A percentile compares a stretch with the other conserved stretches of the same genome.
phyloP scores from a whole-genome alignment of 768 basidiomycete genomes.

The Phanerochaete sordida region DNA sequence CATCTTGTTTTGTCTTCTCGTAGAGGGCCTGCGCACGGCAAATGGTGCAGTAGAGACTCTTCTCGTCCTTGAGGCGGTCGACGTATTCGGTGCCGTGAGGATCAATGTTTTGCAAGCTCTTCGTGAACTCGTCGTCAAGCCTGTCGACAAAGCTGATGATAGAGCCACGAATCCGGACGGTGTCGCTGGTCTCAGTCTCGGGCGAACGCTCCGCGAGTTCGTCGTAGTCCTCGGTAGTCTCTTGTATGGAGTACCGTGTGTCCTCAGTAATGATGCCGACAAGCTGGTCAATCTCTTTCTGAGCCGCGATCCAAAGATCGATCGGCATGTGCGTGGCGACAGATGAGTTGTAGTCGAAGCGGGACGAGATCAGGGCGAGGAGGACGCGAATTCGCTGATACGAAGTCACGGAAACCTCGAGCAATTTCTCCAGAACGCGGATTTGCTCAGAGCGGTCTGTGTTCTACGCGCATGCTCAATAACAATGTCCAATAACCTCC shows the following conservation, averaged over 20 bases:
- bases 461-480: conserved; percentile 52
- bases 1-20: conserved; percentile 72
- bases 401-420: conserved; percentile 80
- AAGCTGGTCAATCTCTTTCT: conserved; percentile 85
- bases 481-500: no score
- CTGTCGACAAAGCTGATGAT: conserved; percentile 96
- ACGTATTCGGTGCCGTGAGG: conserved; percentile 99
- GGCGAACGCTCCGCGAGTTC: conserved; percentile 83
- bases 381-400: conserved; percentile 96
- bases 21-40: conserved; percentile 91
- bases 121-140: conserved; percentile 97
- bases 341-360: conserved; percentile 95
- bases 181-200: conserved; percentile 59
- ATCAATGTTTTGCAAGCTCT: conserved; percentile 95
- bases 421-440: conserved; percentile 80
- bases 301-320: conserved; percentile 87
- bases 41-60: conserved; percentile 89
- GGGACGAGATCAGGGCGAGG: conserved; percentile 87
- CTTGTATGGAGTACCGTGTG: conserved; percentile 78
- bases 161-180: conserved; percentile 89
- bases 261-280: conserved; percentile 75
- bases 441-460: conserved; percentile 96
- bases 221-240: conserved; percentile 87
- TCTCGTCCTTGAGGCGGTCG: conserved; percentile 94
- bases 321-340: conserved; percentile 85